These are phyloP conservation scores for Lodderomyces pseudojiufengensis DNA, from an alignment of 1,139 yeast species.

Conservation along the genomic window DNA sequence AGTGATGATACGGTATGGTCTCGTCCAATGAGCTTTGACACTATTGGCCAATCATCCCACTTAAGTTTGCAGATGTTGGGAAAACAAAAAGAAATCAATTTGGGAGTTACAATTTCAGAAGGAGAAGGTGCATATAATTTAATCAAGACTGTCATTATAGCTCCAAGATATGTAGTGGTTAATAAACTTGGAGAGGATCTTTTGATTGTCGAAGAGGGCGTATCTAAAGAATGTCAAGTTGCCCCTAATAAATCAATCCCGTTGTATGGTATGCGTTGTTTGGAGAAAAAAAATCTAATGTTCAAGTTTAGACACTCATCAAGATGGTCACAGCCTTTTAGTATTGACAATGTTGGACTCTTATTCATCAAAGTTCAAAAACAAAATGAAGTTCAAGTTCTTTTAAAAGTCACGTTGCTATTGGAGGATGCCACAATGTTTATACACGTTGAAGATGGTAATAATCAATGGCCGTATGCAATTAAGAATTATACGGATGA, in stretches of 20 bases:
- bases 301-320: constrained; percentile 57
- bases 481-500: constrained; percentile 82
- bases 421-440: constrained; percentile 81
- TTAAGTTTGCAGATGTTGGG: constrained; percentile 56
- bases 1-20: constrained; percentile 78
- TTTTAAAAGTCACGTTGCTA: constrained; percentile 69
- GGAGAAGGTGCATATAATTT: constrained; percentile 84
- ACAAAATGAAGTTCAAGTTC: constrained; percentile 59
- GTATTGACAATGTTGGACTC: constrained; percentile 79
- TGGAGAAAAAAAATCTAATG: constrained; percentile 50
- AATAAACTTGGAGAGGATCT: constrained; percentile 59
- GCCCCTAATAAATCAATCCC: constrained; percentile 55
- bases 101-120: constrained; percentile 73
- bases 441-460: constrained; percentile 69
- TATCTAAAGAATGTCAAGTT: constrained; percentile 44
- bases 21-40: constrained; percentile 76
- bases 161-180: constrained; percentile 78
- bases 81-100: constrained; percentile 62
- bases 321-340: constrained; percentile 88
- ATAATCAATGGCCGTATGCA: constrained; percentile 87
- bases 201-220: constrained; percentile 67
- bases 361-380: constrained; percentile 67
- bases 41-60: constrained; percentile 79
- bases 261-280: constrained; percentile 55
- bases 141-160: constrained; percentile 72